These are phyloP conservation scores for Phytophthora sansomeana DNA, from an alignment of 352 stramenopile species.

Conservation along the genomic window DNA sequence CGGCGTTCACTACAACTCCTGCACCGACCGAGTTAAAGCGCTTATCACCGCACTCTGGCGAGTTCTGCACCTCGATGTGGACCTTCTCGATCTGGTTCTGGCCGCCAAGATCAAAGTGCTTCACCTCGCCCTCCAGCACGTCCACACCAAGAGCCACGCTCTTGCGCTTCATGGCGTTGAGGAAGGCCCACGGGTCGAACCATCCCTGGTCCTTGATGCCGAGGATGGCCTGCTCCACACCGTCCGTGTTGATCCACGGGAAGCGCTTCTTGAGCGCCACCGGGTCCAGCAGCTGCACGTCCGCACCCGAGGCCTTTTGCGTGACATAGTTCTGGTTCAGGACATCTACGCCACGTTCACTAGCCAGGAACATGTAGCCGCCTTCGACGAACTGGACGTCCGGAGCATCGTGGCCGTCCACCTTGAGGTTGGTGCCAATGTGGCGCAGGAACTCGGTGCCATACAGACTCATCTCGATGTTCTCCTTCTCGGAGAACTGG, in stretches of 20 bases:
- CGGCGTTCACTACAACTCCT: slow-evolving; percentile 82
- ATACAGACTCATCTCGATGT: slow-evolving; percentile 86
- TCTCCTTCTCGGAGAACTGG: slow-evolving; percentile 81
- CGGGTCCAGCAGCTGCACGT: slow-evolving; percentile 63
- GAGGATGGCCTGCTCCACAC: slow-evolving; percentile 63
- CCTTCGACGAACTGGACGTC: slow-evolving; percentile 85
- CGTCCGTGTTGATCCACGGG: slow-evolving; percentile 80
- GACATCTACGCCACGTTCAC: slow-evolving; percentile 59
- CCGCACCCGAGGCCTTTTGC: slow-evolving; percentile 49
- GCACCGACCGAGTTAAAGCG: slow-evolving; percentile 43
- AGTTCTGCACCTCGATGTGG: slow-evolving; percentile 50
- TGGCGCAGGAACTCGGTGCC: slow-evolving; percentile 74
- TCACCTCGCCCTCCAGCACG: slow-evolving; percentile 76
- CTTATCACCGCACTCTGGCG: slow-evolving; percentile 25
- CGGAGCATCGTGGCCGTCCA: slow-evolving; percentile 61
- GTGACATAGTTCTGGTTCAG: slow-evolving; percentile 68
- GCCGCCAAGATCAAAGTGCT: slow-evolving; percentile 62
- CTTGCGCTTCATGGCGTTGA: slow-evolving; percentile 81
- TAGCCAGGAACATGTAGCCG: slow-evolving; percentile 85
- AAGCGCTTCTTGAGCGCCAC: slow-evolving; percentile 67
- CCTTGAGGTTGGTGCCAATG: slow-evolving; percentile 56
- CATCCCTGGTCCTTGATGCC: slow-evolving; percentile 80
- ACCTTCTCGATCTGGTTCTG: slow-evolving; percentile 70
- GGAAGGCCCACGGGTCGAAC: slow-evolving; percentile 88
- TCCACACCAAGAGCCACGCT: slow-evolving; percentile 75